Evolutionary conservation across 2,329 filamentous ascomycete species (phyloP), one percentile per base, ranked within the genome.

Genomic region (Coleophoma cylindrospora): DNA sequence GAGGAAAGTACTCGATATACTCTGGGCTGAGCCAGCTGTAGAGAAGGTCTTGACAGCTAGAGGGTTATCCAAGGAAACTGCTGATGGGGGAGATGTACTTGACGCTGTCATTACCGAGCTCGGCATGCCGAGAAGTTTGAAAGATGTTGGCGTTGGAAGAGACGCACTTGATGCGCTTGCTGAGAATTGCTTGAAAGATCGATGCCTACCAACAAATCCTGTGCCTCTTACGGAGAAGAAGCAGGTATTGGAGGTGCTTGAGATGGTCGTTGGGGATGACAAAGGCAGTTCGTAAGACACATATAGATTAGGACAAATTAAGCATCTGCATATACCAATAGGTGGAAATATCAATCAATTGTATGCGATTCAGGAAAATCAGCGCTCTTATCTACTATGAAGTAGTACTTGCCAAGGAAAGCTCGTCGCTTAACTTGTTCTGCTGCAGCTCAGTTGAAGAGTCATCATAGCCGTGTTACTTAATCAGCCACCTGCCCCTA

Each of bases 51-150:
- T 60, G 8, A 43, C 41, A 33, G 54, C 44, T n/a, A 52, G 40
- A 10, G 58, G 59, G 1, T 34, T 61, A 12, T 40, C 52, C n/a
- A 53, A 47, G 40, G 49, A 56, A 21, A 51, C 11, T 13, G 53
- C 67, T 2, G 73, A 78, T 56, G 64, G 80, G 19, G 74, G 75
- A 0, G 78, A 81, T 63, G 62, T 76, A 6, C 61, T 83, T 34
- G 75, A 76, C 45, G 69, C 66, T 3, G 63, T 82, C 3, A 71
- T 83, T 40, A 67, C 70, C 7, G 70, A 72, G 38, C 60, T 83
- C 15, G 77, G 71, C 1, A 68, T 83, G 73, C 78, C 79, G n/a
- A 67, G 74, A 48, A 74, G 70, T 3, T 57, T 83, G 43, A 70
- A 67, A 43, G 76, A 77, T 5, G 74, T 81, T 2, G 70, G 73